Base-by-base conservation (phyloP, 768 basidiomycete species). In the Russula abietina region DNA sequence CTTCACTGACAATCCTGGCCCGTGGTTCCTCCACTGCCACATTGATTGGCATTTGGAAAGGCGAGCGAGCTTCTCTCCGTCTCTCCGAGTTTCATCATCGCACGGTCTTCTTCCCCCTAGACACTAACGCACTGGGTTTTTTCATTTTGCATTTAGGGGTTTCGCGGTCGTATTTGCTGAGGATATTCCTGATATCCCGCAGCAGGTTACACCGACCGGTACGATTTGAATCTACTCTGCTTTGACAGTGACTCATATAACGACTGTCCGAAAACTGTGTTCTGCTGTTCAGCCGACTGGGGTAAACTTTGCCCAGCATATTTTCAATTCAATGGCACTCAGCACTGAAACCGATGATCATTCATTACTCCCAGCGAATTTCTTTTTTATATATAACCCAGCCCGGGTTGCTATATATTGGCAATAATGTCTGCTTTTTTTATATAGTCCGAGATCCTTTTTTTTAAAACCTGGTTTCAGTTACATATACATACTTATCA, bases 1-100 rank as follows among this genome's bases (percentile, higher is more conserved):
- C 55, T 50, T 65, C 1, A 71, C 70, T 3, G 71, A 71, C 62
- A 71, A 55, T n/a, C 39, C 55, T 30, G 55, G 55, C 9, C 55
- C 55, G 17, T 55, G 55, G 55, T 55, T 55, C 55, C 55, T 55
- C 17, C 55, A 55, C 26, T 55, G 55, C 26, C 55, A 55, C 55
- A 55, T 55, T 11, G 55, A 55, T n/a, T 55, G 55, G 55, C 55
- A 55, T 17, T 43, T 55, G 55, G 41, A 55, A 55, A 55, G 17
- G 55, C 28, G 39, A n/a, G n/a, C n/a, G n/a, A 55, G 55, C 9
- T 6, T 10, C 26, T n/a, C n/a, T n/a, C n/a, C n/a, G n/a, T n/a
- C 28, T n/a, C 19, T 19, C 28, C 36, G 14, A 39, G 38, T 38
- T 38, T 11, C n/a, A 28, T 26, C 19, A 39, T 3, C 46, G n/a